phyloP scores from a whole-genome alignment of 805 yeast genomes.

The Blastobotrys americana region DNA sequence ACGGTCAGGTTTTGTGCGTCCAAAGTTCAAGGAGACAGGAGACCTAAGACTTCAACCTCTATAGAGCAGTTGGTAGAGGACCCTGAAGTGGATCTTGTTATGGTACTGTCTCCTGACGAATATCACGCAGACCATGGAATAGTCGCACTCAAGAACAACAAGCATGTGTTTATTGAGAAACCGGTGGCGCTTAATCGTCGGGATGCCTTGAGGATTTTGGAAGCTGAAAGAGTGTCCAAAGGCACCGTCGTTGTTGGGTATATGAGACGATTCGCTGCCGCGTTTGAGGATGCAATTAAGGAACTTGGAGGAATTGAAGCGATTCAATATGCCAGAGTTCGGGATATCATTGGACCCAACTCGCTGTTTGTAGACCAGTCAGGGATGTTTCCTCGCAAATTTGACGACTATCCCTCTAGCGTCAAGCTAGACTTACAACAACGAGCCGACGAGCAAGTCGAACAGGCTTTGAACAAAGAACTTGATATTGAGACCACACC shows the following conservation, averaged over 20 bases:
- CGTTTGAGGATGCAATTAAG: conserved; percentile 7
- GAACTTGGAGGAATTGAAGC: conserved; percentile 3
- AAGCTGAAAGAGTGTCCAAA: neutral
- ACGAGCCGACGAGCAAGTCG: conserved; percentile 1
- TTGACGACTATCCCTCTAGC: neutral
- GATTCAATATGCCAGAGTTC: conserved; percentile 5
- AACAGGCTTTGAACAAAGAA: neutral
- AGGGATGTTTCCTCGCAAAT: conserved; percentile 3
- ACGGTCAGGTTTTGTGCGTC: conserved; percentile 2
- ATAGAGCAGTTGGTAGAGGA: neutral
- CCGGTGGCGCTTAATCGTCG: conserved; percentile 1
- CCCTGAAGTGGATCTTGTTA: conserved; percentile 3
- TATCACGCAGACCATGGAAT: conserved; percentile 3
- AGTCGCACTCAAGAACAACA: neutral
- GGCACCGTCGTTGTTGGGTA: conserved; percentile 5
- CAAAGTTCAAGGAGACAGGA: neutral
- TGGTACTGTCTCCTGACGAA: conserved; percentile 3
- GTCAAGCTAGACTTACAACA: neutral
- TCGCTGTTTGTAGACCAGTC: conserved; percentile 7
- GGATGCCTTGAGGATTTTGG: conserved; percentile 2
- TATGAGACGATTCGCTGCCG: conserved; percentile 7
- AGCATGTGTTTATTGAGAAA: conserved; percentile 6
- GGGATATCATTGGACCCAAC: conserved; percentile 9
- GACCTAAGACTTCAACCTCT: neutral
- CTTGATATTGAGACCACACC: neutral